Evolutionary conservation across 2,329 filamentous ascomycete genomes (phyloP).

Genomic region (Ophiostoma quercus): DNA sequence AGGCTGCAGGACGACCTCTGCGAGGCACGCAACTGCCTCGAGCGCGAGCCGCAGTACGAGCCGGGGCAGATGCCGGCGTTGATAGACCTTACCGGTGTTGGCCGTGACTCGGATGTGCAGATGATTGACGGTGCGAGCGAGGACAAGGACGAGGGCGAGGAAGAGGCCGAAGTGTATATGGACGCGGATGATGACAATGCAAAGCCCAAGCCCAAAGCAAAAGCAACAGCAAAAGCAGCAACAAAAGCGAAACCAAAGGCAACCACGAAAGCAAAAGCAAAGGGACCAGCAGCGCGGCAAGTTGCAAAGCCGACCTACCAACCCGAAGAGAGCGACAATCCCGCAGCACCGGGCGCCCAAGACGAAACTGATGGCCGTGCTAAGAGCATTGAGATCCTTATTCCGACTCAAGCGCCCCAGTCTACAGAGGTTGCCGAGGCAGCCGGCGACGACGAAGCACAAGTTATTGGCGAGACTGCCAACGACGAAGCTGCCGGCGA

Average conservation of each 20-base stretch:
- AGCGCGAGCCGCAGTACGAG: not conserved
- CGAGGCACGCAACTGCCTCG: slow-evolving; percentile 12
- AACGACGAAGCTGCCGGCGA: no score
- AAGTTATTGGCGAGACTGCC: not conserved
- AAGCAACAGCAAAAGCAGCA: not conserved
- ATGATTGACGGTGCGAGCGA: not conserved
- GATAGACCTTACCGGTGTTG: not conserved
- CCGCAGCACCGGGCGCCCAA: no score
- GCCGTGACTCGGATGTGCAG: not conserved
- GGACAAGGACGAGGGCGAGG: not conserved
- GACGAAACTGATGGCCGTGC: not conserved
- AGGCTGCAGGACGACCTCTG: slow-evolving; percentile 24
- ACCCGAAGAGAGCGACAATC: no score
- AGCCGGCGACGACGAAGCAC: not conserved
- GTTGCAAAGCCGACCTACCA: not conserved
- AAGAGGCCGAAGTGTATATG: not conserved
- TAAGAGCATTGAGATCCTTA: not conserved
- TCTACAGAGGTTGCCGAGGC: not conserved
- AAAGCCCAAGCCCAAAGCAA: not conserved
- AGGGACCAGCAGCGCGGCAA: not conserved
- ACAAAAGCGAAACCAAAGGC: no score
- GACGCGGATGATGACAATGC: no score
- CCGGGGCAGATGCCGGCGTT: not conserved
- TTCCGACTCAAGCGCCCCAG: not conserved
- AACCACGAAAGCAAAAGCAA: not conserved